Evolutionary conservation across 768 basidiomycete genomes (phyloP).

Genomic region (Rhizopogon rudus): DNA sequence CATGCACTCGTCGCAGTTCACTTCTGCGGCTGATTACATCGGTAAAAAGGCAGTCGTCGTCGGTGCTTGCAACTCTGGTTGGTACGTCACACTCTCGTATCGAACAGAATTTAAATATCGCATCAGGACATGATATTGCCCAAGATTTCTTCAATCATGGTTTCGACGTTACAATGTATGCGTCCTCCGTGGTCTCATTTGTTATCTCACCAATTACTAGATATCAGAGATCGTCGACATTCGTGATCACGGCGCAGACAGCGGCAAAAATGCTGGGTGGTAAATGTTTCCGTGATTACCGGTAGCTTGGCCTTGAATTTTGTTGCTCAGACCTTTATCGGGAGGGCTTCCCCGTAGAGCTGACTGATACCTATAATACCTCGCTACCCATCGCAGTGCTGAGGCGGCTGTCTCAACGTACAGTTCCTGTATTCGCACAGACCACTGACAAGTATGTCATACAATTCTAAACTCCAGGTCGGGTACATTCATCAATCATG

Average conservation of each 20-base stretch:
- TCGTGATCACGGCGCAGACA: too few relatives aligned
- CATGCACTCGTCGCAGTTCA: conserved; percentile 50
- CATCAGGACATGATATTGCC: conserved; percentile 31
- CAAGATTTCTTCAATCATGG: conserved; percentile 28
- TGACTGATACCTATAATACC: too few relatives aligned
- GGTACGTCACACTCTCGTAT: not conserved
- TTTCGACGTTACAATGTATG: conserved; percentile 25
- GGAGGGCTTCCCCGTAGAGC: too few relatives aligned
- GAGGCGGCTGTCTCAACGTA: too few relatives aligned
- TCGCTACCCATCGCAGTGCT: too few relatives aligned
- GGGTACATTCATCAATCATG: too few relatives aligned
- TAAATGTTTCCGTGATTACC: too few relatives aligned
- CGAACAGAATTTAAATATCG: not conserved
- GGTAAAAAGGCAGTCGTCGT: conserved; percentile 66
- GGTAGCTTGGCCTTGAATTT: not conserved
- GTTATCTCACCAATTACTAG: conserved; percentile 8
- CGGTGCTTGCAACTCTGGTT: conserved; percentile 60
- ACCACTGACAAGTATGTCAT: too few relatives aligned
- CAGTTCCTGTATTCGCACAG: too few relatives aligned
- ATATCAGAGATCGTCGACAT: conserved; percentile 11
- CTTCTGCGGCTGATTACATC: conserved; percentile 38
- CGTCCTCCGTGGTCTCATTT: not conserved
- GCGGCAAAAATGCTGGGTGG: too few relatives aligned
- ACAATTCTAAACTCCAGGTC: too few relatives aligned
- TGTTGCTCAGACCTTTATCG: too few relatives aligned